These are phyloP conservation scores for Aspergillus pseudonomiae DNA, from an alignment of 2,329 filamentous ascomycete species.

Conservation along the genomic window DNA sequence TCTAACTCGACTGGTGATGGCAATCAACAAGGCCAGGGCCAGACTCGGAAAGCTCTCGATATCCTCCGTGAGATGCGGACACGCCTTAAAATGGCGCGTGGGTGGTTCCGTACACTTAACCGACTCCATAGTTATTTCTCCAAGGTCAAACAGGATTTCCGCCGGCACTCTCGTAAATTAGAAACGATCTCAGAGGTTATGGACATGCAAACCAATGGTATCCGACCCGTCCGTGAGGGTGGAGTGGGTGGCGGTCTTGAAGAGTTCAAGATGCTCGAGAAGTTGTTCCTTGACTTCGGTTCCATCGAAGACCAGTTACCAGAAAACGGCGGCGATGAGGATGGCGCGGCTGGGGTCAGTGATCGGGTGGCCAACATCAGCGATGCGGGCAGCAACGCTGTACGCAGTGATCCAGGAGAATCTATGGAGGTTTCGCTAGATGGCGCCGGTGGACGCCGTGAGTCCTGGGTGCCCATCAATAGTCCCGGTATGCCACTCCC, in stretches of 20 bases:
- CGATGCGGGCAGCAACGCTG: constrained; percentile 44
- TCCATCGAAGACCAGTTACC: constrained; percentile 42
- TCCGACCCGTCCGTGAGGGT: constrained; percentile 36
- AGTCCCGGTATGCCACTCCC: constrained; percentile 37
- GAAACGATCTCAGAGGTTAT: constrained; percentile 34
- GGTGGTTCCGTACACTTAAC: constrained; percentile 49
- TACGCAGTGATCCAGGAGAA: constrained; percentile 44
- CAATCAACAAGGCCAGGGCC: constrained; percentile 33
- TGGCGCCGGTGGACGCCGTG: constrained; percentile 38
- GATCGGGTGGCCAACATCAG: constrained; percentile 40
- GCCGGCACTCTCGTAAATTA: constrained; percentile 36
- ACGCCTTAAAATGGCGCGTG: constrained; percentile 43
- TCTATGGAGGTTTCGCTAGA: constrained; percentile 32
- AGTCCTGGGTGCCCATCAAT: constrained; percentile 47
- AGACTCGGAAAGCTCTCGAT: constrained; percentile 41
- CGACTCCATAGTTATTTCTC: constrained; percentile 46
- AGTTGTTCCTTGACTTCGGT: constrained; percentile 45
- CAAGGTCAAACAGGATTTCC: constrained; percentile 43
- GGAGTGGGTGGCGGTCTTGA: constrained; percentile 38
- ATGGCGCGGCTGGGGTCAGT: constrained; percentile 27
- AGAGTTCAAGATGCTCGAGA: constrained; percentile 46
- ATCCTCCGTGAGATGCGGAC: constrained; percentile 46
- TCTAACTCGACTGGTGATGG: constrained; percentile 29
- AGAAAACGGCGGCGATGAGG: constrained; percentile 38
- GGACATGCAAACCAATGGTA: constrained; percentile 32